Percentiles rank a stretch among this genome's conserved stretches.
These are phyloP conservation scores for Sporormia fimetaria DNA, from an alignment of 495 filamentous ascomycete species.

Conservation along the genomic window DNA sequence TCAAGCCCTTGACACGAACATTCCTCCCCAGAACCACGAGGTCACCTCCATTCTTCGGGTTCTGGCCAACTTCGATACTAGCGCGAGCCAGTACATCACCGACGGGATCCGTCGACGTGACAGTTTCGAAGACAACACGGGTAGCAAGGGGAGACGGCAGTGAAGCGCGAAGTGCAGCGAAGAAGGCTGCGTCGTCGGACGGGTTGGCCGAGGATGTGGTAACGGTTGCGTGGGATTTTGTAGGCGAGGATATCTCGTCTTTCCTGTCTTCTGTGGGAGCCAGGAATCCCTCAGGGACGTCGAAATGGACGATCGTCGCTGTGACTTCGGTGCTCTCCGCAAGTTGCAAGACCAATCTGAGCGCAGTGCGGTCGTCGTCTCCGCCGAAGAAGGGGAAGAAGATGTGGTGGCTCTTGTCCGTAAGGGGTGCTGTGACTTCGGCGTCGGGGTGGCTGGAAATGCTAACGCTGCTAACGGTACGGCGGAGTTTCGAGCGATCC, in stretches of 20 bases:
- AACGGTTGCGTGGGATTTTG: conserved; percentile 26
- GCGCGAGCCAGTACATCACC: conserved; percentile 36
- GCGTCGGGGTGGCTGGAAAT: conserved; percentile 39
- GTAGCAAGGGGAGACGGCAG: conserved; percentile 45
- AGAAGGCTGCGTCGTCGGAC: conserved; percentile 45
- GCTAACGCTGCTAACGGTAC: conserved; percentile 47
- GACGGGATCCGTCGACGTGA: conserved; percentile 21
- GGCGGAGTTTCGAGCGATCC: conserved; percentile 26
- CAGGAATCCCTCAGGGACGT: conserved; percentile 28
- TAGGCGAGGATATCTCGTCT: conserved; percentile 20
- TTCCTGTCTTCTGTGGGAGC: conserved; percentile 27
- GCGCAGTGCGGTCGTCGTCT: conserved; percentile 67
- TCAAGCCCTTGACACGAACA: conserved; percentile 11
- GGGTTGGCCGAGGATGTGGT: conserved; percentile 23
- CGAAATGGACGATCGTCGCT: conserved; percentile 52
- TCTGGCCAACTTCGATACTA: conserved; percentile 48
- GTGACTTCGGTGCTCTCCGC: conserved; percentile 66
- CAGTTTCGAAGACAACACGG: conserved; percentile 49
- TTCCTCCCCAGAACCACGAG: conserved; percentile 62
- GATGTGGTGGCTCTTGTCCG: conserved; percentile 67
- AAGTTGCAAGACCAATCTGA: conserved; percentile 71
- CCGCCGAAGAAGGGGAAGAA: conserved; percentile 84
- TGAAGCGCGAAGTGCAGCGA: conserved; percentile 51
- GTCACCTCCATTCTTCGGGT: conserved; percentile 60
- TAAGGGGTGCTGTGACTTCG: conserved; percentile 39